Conservation (phyloP, 2,329 filamentous ascomycete species). For the Sclerotinia nivalis region DNA sequence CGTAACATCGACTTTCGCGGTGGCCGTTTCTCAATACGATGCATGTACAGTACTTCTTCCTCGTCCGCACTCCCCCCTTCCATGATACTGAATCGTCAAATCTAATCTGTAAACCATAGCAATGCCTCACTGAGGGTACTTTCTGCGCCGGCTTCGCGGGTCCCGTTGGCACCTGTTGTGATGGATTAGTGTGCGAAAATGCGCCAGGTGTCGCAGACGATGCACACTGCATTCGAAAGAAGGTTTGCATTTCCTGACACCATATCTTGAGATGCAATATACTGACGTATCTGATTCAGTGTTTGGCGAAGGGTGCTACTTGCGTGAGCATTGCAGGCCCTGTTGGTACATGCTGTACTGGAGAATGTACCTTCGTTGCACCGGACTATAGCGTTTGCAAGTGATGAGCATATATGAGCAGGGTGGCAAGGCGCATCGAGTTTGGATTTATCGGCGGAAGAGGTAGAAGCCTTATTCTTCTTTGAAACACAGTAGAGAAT, state of each 20-base stretch:
- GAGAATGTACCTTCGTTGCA: conserved; percentile 11
- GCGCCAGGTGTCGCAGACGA: conserved; percentile 8
- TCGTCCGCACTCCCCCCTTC: neutral
- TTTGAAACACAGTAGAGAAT: neutral
- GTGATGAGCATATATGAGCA: neutral
- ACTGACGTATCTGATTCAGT: neutral
- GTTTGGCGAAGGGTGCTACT: conserved; percentile 1
- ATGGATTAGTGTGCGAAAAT: conserved; percentile 2
- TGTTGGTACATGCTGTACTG: conserved; percentile 1
- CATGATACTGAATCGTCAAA: neutral
- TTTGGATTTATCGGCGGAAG: no score
- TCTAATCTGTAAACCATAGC: neutral
- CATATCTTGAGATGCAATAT: neutral
- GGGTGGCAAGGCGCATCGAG: neutral
- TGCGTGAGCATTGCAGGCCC: conserved; percentile 12
- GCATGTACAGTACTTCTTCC: neutral
- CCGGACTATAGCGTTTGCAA: conserved; percentile 9
- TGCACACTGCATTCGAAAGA: conserved; percentile 17
- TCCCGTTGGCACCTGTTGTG: conserved; percentile 15
- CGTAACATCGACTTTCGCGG: neutral
- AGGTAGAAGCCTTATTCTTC: neutral
- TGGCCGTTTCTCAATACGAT: conserved; percentile 6
- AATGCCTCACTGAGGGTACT: neutral
- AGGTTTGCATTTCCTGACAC: neutral
- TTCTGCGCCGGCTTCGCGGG: conserved; percentile 16